Evolutionary conservation across 257 asterid genomes (phyloP), one percentile per base, ranked within the genome.

Genomic region (Rhazya stricta): DNA sequence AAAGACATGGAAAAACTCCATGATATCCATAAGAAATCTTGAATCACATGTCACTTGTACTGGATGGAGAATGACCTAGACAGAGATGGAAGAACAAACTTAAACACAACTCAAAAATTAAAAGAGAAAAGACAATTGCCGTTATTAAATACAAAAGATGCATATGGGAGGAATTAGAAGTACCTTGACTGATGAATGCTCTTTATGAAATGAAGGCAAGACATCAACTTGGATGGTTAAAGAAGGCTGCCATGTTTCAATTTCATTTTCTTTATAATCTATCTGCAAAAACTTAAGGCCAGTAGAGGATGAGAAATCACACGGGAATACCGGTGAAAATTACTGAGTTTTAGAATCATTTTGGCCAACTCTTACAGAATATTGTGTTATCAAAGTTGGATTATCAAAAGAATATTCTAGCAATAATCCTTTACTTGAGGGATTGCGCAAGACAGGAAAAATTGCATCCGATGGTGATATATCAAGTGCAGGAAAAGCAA

Each of bases 131-230:
- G 60, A 69, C 46, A 72, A 63, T 51, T 60, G 68, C 72, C 67
- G n/a, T 12, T 9, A 46, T 37, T 66, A 66, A 37, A 66, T 23
- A 37, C 34, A 43, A 77, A 81, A 57, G 53, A 41, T 76, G 74
- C 25, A 62, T 70, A 72, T 70, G 67, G 42, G 68, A 42, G 68
- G 80, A 66, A 56, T 50, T 75, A 29, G 66, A 72, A 76, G 58
- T 78, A 94, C 97, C 97, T 94, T 92, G 77, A 92, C 86, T 37
- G 89, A 87, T 53, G 91, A 84, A 81, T 79, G 75, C 67, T 73
- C 78, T 76, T 82, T 89, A 78, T 75, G 77, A 76, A 75, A 84
- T 63, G 87, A 76, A 71, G 92, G 86, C 12, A 86, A 83, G 71
- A 89, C 83, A 74, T 92, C 95, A 83, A 89, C 80, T 85, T 86